These are phyloP conservation scores for Bonia amplexicaulis DNA, from an alignment of 176 grass and related monocot genomes.

Conservation along the genomic window DNA sequence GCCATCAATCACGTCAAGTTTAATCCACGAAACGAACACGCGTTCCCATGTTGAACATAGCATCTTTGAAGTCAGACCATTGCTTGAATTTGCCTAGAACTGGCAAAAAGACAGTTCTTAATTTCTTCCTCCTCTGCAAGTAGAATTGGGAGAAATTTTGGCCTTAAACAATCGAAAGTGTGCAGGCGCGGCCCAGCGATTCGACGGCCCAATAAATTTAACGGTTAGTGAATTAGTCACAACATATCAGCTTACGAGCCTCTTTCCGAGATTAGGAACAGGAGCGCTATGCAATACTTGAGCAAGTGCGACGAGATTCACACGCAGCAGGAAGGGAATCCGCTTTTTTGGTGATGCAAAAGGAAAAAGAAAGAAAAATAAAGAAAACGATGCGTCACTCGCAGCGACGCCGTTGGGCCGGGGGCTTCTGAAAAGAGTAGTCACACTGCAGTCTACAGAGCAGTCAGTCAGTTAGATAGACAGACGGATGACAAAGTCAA, in stretches of 20 bases:
- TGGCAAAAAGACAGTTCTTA: neutral
- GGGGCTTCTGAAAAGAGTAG: neutral
- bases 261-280: neutral
- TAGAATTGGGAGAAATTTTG: neutral
- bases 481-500: slow-evolving; percentile 17
- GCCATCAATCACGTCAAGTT: slow-evolving; percentile 6
- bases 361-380: neutral
- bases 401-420: slow-evolving; percentile 15
- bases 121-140: neutral
- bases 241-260: neutral
- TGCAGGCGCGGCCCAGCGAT: neutral
- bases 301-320: neutral
- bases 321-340: neutral
- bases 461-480: neutral
- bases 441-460: neutral
- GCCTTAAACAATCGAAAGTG: neutral
- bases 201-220: neutral
- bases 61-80: neutral
- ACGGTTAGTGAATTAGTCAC: too few species aligned
- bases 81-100: neutral
- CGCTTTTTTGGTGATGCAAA: neutral
- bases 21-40: neutral
- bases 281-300: too few species aligned
- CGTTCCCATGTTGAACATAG: neutral
- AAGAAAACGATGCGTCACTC: neutral